These are phyloP conservation scores for Eucalyptus sp. DNA, from an alignment of 345 rosid species.

Conservation along the genomic window DNA sequence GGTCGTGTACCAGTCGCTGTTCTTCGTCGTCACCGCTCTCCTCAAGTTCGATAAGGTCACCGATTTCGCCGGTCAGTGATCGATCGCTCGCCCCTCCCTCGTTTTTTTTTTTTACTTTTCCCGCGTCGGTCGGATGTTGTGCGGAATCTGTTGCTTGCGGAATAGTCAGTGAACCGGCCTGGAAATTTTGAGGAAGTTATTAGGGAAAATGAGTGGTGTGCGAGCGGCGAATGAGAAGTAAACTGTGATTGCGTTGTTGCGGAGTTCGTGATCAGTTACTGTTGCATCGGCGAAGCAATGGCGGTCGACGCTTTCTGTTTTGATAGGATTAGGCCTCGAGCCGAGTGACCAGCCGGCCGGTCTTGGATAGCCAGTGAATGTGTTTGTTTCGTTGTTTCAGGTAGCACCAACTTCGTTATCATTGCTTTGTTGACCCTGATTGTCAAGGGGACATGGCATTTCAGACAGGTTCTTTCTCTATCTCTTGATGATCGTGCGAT, in stretches of 20 bases:
- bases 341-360: not conserved
- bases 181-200: not conserved
- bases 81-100: not conserved
- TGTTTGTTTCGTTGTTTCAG: conserved; percentile 15
- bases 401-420: conserved; percentile 83
- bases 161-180: not conserved
- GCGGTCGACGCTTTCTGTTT: not conserved
- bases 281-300: not conserved
- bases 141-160: not conserved
- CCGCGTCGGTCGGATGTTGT: not conserved
- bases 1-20: conserved; percentile 69
- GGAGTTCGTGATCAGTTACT: not conserved
- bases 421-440: conserved; percentile 70
- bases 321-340: not conserved
- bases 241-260: not conserved
- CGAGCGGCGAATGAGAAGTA: not conserved
- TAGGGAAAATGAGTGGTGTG: not conserved
- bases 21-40: conserved; percentile 73
- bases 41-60: conserved; percentile 87
- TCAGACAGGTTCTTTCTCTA: conserved; percentile 56
- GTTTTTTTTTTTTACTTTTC: too few relatives aligned
- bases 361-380: not conserved
- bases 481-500: not conserved
- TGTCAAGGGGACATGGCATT: conserved; percentile 71
- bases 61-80: conserved; percentile 71